Base-by-base conservation (phyloP, 441 rosid species). In the Gossypium gossypioides region DNA sequence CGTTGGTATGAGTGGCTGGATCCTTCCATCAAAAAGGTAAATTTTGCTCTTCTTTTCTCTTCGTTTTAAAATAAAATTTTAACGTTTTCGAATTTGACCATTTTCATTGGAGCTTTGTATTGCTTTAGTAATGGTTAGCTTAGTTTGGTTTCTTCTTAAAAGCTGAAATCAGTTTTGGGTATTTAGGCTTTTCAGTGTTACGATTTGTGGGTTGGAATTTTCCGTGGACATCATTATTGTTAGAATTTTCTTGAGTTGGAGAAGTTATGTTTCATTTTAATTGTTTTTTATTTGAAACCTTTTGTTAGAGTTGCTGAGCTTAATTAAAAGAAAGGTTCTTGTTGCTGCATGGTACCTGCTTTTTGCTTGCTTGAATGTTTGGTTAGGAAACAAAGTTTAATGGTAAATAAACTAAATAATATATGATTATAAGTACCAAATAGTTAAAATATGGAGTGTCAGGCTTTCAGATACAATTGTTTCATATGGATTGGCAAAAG, bases 1-100 rank as follows among this genome's bases (percentile, higher is more conserved):
- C 97, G 98, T 16, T 92, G 98, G 99, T 91, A 95, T 69, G 99
- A 95, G 84, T 95, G 99, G 99, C 98, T 92, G 62, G 99, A 92
- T 74, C 98, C 99, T 19, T 95, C 99, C 40, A 92, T 95, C 76
- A 95, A 92, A 81, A 95, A 95, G 93, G 98, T 88, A 42, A 22
- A 19, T 18, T 10, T 52, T 24, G 2, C 22, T 12, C 7, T 15
- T 58, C 10, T 50, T 55, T 55, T 3, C 59, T 18, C 9, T 24
- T 15, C 55, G 12, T 7, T 27, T 16, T 3, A 15, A 10, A 9
- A 37, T 8, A 37, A 2, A 22, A 15, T n/a, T 8, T 8, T 67
- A 7, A 3, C 16, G 25, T 18, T 50, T 50, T 67, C 58, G 10
- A 67, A n/a, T 3, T 50, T 27, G 56, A 22, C 37, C 24, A 21